Evolutionary conservation across 192 early-diverging fungal species (phyloP).

Genomic region (Fimicolochytrium jonesii): DNA sequence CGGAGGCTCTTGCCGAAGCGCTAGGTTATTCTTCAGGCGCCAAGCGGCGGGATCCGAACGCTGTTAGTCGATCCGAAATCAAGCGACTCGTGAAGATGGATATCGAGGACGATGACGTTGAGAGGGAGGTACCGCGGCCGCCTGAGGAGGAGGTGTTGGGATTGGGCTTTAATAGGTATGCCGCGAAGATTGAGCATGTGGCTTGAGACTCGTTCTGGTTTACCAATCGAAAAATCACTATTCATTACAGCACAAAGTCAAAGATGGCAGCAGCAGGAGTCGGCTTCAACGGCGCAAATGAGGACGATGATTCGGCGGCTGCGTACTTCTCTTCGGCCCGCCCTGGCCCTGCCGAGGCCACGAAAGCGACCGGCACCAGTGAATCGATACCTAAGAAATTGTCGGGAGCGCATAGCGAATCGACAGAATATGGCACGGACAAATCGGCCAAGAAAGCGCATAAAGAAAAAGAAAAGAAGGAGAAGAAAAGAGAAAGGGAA

Average conservation of each 20-base stretch:
- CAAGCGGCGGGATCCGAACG: constrained; percentile 6
- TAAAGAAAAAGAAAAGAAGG: constrained; percentile 13
- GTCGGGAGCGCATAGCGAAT: background rate
- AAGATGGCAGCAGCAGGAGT: constrained; percentile 16
- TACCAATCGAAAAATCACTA: background rate
- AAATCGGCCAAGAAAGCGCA: constrained; percentile 6
- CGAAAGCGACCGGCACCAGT: background rate
- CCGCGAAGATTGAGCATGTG: background rate
- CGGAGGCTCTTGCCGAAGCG: constrained; percentile 41
- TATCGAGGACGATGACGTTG: constrained; percentile 13
- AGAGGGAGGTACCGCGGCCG: background rate
- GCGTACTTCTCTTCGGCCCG: background rate
- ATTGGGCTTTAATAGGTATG: constrained; percentile 39
- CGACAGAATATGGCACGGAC: background rate
- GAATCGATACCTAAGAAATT: background rate
- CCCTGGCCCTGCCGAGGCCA: background rate
- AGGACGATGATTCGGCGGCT: constrained; percentile 6
- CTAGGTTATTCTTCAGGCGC: constrained; percentile 25
- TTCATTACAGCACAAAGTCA: background rate
- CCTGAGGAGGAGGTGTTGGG: constrained; percentile 17
- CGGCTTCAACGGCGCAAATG: background rate
- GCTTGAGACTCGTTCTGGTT: background rate
- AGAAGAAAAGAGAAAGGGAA: constrained; percentile 19
- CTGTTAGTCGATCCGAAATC: constrained; percentile 28
- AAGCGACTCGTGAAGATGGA: constrained; percentile 29